These are phyloP conservation scores for Colletotrichum kahawae DNA, from an alignment of 2,329 filamentous ascomycete genomes.

Conservation along the genomic window DNA sequence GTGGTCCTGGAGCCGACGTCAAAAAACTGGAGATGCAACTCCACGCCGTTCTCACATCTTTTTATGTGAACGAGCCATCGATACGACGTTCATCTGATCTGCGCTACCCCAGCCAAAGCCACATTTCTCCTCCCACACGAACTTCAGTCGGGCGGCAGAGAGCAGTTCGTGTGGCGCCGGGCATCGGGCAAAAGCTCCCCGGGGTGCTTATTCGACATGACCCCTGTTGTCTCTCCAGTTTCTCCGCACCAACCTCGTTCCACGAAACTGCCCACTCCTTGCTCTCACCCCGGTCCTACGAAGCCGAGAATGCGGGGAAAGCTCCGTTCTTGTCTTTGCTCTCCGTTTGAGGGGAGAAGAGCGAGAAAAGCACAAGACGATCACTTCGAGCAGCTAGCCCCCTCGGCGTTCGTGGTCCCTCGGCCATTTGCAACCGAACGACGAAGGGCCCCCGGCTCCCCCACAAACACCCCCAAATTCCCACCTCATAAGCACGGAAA, in stretches of 20 bases:
- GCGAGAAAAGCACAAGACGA: not conserved
- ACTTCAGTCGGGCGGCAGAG: not conserved
- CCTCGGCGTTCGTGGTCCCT: not conserved
- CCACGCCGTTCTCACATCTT: not conserved
- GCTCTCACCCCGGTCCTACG: not conserved
- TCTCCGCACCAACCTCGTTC: constrained; percentile 20
- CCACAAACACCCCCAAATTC: not conserved
- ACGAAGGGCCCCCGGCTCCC: not conserved
- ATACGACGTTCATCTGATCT: not conserved
- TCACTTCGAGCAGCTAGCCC: not conserved
- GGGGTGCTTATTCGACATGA: not conserved
- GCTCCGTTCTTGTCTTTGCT: not conserved
- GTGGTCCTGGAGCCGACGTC: not conserved
- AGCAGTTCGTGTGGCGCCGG: not conserved
- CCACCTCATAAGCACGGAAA: not conserved
- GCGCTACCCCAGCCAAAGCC: not conserved
- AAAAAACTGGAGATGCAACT: not conserved
- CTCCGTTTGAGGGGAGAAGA: not conserved
- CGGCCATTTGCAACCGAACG: constrained; percentile 7
- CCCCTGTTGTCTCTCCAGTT: not conserved
- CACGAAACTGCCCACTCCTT: not conserved
- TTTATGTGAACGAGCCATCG: not conserved
- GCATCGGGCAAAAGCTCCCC: constrained; percentile 13
- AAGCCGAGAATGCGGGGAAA: constrained; percentile 9
- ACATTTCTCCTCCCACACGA: not conserved